Evolutionary conservation across 306 rosid genomes (phyloP).

Genomic region (Inga oerstediana): DNA sequence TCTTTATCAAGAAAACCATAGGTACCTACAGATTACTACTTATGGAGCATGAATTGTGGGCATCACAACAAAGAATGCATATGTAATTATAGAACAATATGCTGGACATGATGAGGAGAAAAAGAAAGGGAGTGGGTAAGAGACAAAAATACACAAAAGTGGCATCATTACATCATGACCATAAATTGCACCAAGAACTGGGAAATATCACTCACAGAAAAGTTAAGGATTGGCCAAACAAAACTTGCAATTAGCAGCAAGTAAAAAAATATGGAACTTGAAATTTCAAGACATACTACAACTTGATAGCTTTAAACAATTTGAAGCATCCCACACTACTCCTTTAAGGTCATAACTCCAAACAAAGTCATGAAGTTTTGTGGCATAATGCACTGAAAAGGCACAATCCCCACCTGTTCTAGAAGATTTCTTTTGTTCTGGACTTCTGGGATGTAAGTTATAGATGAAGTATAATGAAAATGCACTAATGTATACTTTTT

Average conservation of each 20-base stretch:
- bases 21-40: neutral
- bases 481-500: neutral
- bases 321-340: neutral
- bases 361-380: neutral
- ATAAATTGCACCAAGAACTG: neutral
- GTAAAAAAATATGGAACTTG: neutral
- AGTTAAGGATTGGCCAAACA: neutral
- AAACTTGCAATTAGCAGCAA: neutral
- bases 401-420: neutral
- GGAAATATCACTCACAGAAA: neutral
- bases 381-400: neutral
- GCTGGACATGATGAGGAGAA: neutral
- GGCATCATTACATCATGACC: neutral
- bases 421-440: neutral
- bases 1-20: neutral
- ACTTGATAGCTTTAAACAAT: neutral
- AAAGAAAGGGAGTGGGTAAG: neutral
- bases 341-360: neutral
- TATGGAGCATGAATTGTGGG: conserved; percentile 1
- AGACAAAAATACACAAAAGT: conserved; percentile 16
- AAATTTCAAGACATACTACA: neutral
- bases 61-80: neutral
- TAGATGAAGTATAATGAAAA: neutral
- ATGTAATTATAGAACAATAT: neutral
- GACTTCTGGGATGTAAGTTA: neutral